Conservation (phyloP, 164 flowering plant genomes). For the Cinnamomum chago region DNA sequence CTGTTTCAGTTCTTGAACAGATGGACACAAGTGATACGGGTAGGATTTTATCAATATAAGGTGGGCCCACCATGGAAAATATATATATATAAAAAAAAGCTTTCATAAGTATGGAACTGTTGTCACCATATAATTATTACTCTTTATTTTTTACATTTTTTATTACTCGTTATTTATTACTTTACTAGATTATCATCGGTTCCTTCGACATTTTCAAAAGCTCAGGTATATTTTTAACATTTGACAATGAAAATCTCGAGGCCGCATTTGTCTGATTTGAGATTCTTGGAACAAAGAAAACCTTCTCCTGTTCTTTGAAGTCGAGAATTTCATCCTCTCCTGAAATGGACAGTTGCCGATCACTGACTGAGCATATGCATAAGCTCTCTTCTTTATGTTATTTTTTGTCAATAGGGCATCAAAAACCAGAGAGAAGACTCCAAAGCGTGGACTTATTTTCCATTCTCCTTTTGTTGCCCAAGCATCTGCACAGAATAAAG, state of each 20-base stretch:
- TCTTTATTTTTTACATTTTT: too few relatives aligned
- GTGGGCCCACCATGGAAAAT: too few relatives aligned
- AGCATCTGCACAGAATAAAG: conserved; percentile 87
- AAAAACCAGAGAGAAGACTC: conserved; percentile 93
- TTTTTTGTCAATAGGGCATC: conserved; percentile 53
- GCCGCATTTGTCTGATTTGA: neutral
- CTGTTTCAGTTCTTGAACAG: too few relatives aligned
- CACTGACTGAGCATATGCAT: neutral
- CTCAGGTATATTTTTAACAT: neutral
- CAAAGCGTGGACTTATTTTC: conserved; percentile 94
- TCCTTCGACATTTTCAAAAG: too few relatives aligned
- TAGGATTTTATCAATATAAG: too few relatives aligned
- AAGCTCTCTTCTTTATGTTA: neutral
- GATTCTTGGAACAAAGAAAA: neutral
- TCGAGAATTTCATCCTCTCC: neutral
- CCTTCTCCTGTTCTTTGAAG: neutral
- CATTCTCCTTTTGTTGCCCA: conserved; percentile 96
- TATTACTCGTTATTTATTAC: neutral
- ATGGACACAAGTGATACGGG: too few relatives aligned
- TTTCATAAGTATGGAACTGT: too few relatives aligned
- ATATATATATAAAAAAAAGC: too few relatives aligned
- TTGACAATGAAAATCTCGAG: neutral
- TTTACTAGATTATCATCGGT: neutral
- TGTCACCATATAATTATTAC: too few relatives aligned
- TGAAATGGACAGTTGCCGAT: neutral